Evolutionary conservation across 192 early-diverging fungal species (phyloP).

Genomic region (Martensiomyces pterosporus): DNA sequence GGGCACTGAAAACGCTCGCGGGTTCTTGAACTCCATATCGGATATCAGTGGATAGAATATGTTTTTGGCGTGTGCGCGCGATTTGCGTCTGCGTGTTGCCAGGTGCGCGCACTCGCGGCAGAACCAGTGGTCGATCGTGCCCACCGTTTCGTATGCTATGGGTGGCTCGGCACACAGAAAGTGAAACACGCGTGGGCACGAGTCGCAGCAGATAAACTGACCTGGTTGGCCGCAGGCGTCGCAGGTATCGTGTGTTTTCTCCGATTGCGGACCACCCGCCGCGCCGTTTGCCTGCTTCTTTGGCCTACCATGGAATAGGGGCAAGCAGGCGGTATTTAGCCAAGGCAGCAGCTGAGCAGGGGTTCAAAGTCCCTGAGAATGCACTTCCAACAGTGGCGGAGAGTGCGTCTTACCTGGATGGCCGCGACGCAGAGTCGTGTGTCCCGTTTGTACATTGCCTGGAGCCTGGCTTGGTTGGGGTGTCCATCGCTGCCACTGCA

Average conservation of each 20-base stretch:
- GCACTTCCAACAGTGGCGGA: too few relatives aligned
- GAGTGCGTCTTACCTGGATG: conserved; percentile 1
- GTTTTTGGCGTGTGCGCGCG: conserved; percentile 38
- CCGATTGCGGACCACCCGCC: conserved; percentile 1
- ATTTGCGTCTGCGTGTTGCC: conserved; percentile 31
- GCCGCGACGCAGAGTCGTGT: background rate
- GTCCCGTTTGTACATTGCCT: conserved; percentile 5
- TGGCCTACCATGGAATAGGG: too few relatives aligned
- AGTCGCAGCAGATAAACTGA: conserved; percentile 47
- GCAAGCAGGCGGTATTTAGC: too few relatives aligned
- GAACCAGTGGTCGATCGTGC: conserved; percentile 43
- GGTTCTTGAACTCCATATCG: conserved; percentile 31
- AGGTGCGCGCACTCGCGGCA: conserved; percentile 35
- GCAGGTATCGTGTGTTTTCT: conserved; percentile 30
- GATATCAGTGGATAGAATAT: conserved; percentile 42
- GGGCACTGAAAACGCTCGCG: conserved; percentile 39
- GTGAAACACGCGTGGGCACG: conserved; percentile 45
- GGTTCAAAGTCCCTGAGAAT: too few relatives aligned
- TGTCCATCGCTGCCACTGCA: too few relatives aligned
- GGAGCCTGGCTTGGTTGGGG: background rate
- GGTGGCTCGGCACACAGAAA: conserved; percentile 47
- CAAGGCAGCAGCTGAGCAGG: too few relatives aligned
- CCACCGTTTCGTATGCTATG: conserved; percentile 26
- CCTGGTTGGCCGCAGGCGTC: conserved; percentile 46
- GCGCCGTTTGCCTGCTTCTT: conserved; percentile 5